These are phyloP conservation scores for Tetraselmis chui DNA, from an alignment of 139 green algal species.

Conservation along the genomic window DNA sequence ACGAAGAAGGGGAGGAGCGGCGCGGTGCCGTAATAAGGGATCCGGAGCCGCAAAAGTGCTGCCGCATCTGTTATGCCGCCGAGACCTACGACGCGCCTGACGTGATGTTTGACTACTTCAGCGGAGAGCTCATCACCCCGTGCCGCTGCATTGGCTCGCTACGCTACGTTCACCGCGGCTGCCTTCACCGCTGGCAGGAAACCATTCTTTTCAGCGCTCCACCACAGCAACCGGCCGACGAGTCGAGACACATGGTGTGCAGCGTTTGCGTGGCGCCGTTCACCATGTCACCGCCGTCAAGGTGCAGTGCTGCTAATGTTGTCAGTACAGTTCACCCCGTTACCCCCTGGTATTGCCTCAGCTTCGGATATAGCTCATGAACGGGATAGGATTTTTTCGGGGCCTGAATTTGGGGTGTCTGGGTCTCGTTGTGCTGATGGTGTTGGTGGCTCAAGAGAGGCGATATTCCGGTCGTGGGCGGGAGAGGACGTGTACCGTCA, in stretches of 20 bases:
- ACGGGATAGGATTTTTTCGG: no score
- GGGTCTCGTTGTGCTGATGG: no score
- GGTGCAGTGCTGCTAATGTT: no score
- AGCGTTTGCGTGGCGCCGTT: not conserved
- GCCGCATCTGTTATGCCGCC: not conserved
- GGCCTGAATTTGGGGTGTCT: no score
- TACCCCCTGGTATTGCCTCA: no score
- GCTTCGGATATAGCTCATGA: no score
- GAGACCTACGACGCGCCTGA: not conserved
- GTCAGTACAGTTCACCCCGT: no score
- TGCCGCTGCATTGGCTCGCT: not conserved
- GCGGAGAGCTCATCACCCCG: not conserved
- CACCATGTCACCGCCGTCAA: not conserved
- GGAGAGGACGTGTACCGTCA: not conserved
- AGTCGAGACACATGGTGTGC: not conserved
- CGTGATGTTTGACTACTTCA: not conserved
- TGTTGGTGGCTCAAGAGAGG: not conserved
- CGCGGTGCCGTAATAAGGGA: no score
- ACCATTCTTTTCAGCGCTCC: not conserved
- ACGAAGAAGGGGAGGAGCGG: no score
- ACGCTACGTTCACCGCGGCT: not conserved
- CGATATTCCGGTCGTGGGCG: not conserved
- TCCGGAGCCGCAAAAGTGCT: no score
- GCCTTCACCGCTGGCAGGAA: not conserved
- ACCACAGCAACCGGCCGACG: no score